Conservation (phyloP, 257 asterid species). For the Cruciata laevipes region DNA sequence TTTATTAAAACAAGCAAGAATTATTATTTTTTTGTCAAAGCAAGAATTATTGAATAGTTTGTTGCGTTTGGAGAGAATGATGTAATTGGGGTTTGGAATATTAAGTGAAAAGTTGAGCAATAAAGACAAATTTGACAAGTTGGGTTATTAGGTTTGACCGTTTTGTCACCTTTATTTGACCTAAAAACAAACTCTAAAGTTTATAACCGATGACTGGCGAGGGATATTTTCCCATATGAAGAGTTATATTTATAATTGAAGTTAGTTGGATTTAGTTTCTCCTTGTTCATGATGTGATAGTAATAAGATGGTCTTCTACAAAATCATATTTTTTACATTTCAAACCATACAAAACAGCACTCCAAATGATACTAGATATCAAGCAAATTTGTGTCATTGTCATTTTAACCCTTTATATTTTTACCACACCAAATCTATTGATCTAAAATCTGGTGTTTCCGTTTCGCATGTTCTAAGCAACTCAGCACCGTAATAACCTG, state of each 20-base stretch:
- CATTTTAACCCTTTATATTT: too few species aligned
- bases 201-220: background rate
- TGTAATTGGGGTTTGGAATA: background rate
- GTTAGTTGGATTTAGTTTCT: too few species aligned
- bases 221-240: too few species aligned
- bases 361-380: too few species aligned
- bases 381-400: too few species aligned
- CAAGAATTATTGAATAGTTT: background rate
- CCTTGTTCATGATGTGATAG: background rate
- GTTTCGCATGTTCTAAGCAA: too few species aligned
- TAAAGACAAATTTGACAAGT: background rate
- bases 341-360: background rate
- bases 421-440: too few species aligned
- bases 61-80: background rate
- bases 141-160: constrained; percentile 4
- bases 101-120: background rate
- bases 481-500: background rate
- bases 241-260: too few species aligned
- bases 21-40: background rate
- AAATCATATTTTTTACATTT: background rate
- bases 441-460: too few species aligned
- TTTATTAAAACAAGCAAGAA: too few species aligned
- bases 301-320: background rate
- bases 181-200: background rate
- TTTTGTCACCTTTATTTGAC: background rate